A percentile compares a stretch with the other conserved stretches of the same genome.
Conservation (phyloP, 2,329 filamentous ascomycete genomes). For the Clarireedia monteithiana region DNA sequence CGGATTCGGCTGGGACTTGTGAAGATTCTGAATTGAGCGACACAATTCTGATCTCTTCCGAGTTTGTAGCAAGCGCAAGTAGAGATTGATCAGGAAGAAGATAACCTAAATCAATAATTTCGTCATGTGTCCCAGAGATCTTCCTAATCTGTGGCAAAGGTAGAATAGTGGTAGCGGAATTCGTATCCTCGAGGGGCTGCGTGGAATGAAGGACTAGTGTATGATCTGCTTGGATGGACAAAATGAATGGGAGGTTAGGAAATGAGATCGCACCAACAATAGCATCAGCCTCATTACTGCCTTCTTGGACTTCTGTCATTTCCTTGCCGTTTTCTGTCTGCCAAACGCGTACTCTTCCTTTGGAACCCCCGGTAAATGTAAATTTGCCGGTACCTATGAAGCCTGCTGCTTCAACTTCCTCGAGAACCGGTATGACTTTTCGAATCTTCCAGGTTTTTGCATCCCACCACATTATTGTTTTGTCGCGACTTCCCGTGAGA, state of each 20-base stretch:
- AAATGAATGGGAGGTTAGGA: constrained; percentile 56
- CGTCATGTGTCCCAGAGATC: constrained; percentile 94
- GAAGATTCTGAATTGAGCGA: constrained; percentile 45
- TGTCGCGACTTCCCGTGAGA: constrained; percentile 82
- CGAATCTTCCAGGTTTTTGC: constrained; percentile 74
- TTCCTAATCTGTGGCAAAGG: constrained; percentile 49
- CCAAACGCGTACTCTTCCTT: constrained; percentile 79
- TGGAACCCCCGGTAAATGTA: constrained; percentile 79
- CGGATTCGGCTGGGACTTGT: constrained; percentile 24
- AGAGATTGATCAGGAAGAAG: constrained; percentile 72
- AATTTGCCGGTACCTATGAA: constrained; percentile 66
- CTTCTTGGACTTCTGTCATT: constrained; percentile 64
- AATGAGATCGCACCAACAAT: constrained; percentile 68
- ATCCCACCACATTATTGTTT: constrained; percentile 92
- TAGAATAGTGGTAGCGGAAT: constrained; percentile 29
- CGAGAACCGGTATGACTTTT: constrained; percentile 74
- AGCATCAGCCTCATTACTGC: constrained; percentile 52
- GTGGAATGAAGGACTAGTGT: constrained; percentile 70
- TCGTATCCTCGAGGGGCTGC: constrained; percentile 32
- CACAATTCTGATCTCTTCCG: constrained; percentile 84
- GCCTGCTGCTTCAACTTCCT: constrained; percentile 76
- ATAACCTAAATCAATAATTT: constrained; percentile 91
- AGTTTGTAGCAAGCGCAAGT: constrained; percentile 87
- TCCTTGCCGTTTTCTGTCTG: constrained; percentile 69
- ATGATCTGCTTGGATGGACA: constrained; percentile 84